phyloP scores from a whole-genome alignment of 495 filamentous ascomycete genomes.

The Aspergillus carlsbadensis region DNA sequence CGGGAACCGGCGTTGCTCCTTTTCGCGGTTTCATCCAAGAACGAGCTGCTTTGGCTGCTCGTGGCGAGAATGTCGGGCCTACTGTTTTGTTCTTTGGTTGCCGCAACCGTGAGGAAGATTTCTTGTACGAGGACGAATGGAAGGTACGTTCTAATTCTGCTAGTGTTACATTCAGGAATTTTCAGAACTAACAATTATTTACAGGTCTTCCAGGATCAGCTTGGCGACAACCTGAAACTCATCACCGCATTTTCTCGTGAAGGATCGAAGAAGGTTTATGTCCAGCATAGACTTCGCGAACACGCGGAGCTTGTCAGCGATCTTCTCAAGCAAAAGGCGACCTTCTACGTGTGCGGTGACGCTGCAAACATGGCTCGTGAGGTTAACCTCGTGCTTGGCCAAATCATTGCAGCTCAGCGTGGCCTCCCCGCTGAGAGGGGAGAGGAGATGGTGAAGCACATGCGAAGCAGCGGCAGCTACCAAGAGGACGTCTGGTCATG shows the following conservation, averaged over 20 bases:
- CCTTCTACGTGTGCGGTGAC: constrained; percentile 98
- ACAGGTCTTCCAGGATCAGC: constrained; percentile 74
- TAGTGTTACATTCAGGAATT: not conserved
- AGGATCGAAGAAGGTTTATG: constrained; percentile 80
- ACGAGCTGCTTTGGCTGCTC: constrained; percentile 74
- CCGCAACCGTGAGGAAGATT: constrained; percentile 81
- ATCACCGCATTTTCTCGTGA: constrained; percentile 94
- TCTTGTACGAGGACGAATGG: constrained; percentile 89
- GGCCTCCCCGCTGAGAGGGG: constrained; percentile 78
- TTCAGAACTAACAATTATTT: not conserved
- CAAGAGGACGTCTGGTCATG: constrained; percentile 97
- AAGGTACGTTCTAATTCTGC: constrained; percentile 72
- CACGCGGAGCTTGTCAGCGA: constrained; percentile 81
- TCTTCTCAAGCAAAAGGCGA: constrained; percentile 83
- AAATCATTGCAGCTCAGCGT: constrained; percentile 82
- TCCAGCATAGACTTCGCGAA: constrained; percentile 89
- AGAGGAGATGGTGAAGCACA: constrained; percentile 93
- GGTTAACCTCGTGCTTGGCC: constrained; percentile 79
- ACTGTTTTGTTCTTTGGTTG: constrained; percentile 95
- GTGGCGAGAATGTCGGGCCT: constrained; percentile 82
- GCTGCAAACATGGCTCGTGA: constrained; percentile 98
- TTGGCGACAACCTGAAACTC: constrained; percentile 84
- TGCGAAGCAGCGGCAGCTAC: constrained; percentile 92
- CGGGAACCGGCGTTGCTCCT: constrained; percentile 94
- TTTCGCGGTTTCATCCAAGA: constrained; percentile 97